These are phyloP conservation scores for Arctium minus DNA, from an alignment of 129 eudicot species.

Conservation along the genomic window DNA sequence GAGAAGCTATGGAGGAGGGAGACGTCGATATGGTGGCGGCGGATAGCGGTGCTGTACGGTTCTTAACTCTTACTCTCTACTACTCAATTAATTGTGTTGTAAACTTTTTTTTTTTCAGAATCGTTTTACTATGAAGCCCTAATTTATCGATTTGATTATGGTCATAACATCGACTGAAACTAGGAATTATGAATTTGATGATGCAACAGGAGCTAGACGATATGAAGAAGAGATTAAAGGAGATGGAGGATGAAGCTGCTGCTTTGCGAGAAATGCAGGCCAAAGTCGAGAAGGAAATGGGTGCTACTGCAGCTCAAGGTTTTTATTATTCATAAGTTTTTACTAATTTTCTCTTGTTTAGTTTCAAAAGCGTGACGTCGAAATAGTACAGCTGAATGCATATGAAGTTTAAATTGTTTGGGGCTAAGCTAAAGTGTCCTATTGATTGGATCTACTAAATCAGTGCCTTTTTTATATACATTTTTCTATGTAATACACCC, in stretches of 20 bases:
- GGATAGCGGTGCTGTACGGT: slow-evolving; percentile 27
- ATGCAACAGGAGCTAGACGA: slow-evolving; percentile 41
- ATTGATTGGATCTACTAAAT: neutral
- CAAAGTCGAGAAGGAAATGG: slow-evolving; percentile 62
- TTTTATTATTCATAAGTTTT: neutral
- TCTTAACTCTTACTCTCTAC: neutral
- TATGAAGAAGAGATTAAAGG: slow-evolving; percentile 56
- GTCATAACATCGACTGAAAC: neutral
- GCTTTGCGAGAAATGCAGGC: slow-evolving; percentile 67
- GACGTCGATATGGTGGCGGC: slow-evolving; percentile 55
- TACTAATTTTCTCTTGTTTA: neutral
- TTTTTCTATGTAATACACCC: neutral
- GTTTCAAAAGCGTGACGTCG: neutral
- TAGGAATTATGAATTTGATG: neutral
- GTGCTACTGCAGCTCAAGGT: slow-evolving; percentile 46
- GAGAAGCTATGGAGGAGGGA: slow-evolving; percentile 24
- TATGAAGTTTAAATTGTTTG: neutral
- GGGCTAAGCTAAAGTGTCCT: neutral
- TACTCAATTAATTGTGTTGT: neutral
- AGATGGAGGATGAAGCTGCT: slow-evolving; percentile 64
- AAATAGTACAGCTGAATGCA: neutral
- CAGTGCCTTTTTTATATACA: neutral
- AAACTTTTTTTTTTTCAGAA: neutral
- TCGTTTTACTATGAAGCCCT: neutral
- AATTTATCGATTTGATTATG: neutral